A percentile compares a stretch with the other conserved stretches of the same genome.
phyloP scores from a whole-genome alignment of 768 basidiomycete species.

The Lyophyllum atratum region DNA sequence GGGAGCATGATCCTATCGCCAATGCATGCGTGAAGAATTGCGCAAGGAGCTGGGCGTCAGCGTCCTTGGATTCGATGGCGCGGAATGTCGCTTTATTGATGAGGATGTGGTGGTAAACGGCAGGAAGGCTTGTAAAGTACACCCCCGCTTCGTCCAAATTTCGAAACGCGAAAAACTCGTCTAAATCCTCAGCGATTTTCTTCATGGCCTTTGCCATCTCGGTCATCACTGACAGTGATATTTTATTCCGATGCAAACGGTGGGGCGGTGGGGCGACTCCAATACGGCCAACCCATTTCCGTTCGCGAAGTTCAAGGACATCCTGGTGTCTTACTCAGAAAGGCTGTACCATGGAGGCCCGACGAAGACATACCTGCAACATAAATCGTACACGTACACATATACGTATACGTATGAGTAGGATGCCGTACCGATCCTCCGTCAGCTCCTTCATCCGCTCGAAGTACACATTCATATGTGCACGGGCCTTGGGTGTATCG shows the following conservation, averaged over 20 bases:
- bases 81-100: constrained; percentile 74
- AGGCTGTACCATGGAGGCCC: constrained; percentile 2
- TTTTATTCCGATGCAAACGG: too few species aligned
- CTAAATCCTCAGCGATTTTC: constrained; percentile 79
- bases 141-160: constrained; percentile 85
- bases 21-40: constrained; percentile 69
- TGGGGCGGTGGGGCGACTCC: constrained; percentile 77
- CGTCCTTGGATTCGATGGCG: constrained; percentile 81
- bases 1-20: constrained; percentile 59
- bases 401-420: background rate
- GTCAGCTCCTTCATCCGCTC: constrained; percentile 82
- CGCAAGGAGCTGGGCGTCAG: constrained; percentile 76
- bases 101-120: constrained; percentile 60
- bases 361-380: constrained; percentile 70
- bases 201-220: constrained; percentile 68
- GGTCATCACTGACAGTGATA: constrained; percentile 55
- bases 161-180: constrained; percentile 86
- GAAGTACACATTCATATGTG: constrained; percentile 93
- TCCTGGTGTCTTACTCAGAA: constrained; percentile 53
- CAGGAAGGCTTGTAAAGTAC: constrained; percentile 78
- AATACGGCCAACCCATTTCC: constrained; percentile 79
- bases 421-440: constrained; percentile 66
- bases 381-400: constrained; percentile 89
- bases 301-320: constrained; percentile 83
- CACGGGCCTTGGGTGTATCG: constrained; percentile 78